phyloP scores from a whole-genome alignment of 345 rosid genomes.

The Balakata baccata region DNA sequence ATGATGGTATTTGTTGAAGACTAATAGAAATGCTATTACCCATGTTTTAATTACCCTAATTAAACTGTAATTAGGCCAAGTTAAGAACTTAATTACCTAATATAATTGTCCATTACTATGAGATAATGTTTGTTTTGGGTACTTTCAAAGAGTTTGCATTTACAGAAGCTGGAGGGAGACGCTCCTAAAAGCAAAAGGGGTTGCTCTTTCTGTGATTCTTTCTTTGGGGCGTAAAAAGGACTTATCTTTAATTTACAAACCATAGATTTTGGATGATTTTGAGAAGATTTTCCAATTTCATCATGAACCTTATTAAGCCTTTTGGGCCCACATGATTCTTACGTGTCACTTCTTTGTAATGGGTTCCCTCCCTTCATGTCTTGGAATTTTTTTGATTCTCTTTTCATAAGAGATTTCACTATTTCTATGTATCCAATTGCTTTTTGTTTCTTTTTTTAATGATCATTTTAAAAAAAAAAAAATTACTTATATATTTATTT shows the following conservation, averaged over 20 bases:
- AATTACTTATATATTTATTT: too few relatives aligned
- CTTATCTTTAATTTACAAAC: slow-evolving; percentile 7
- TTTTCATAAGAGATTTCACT: too few relatives aligned
- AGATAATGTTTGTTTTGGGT: slow-evolving; percentile 19
- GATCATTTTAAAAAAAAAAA: too few relatives aligned
- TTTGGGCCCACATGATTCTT: slow-evolving; percentile 4
- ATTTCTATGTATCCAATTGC: too few relatives aligned
- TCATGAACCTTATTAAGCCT: slow-evolving; percentile 20
- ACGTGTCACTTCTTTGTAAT: not conserved
- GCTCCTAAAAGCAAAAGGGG: slow-evolving; percentile 32
- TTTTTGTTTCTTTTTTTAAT: too few relatives aligned
- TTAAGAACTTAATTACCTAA: too few relatives aligned
- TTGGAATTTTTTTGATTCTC: too few relatives aligned
- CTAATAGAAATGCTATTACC: too few relatives aligned
- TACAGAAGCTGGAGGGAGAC: slow-evolving; percentile 12
- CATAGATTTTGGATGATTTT: slow-evolving; percentile 35
- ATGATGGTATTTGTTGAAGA: slow-evolving; percentile 13
- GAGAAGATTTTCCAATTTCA: slow-evolving; percentile 29
- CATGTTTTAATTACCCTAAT: too few relatives aligned
- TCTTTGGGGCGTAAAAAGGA: slow-evolving; percentile 10
- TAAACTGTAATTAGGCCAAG: not conserved
- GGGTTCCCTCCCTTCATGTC: not conserved
- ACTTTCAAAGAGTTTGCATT: slow-evolving; percentile 7
- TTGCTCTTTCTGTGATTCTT: slow-evolving; percentile 33
- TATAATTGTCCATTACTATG: not conserved